phyloP scores from a whole-genome alignment of 371 early-diverging fungal genomes.

The Mortierella sp. region DNA sequence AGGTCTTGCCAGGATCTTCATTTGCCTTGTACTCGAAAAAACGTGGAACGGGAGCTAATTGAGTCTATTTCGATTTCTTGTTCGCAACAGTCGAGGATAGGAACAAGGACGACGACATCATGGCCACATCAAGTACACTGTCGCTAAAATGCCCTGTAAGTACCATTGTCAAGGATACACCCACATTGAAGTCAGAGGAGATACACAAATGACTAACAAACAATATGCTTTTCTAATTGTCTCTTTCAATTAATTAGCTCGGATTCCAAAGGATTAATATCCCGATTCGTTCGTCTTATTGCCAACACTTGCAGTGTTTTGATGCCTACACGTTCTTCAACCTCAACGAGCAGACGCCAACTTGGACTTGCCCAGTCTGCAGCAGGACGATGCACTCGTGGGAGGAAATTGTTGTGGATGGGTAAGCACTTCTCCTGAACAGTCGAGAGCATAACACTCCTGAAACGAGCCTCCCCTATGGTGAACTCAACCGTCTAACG shows the following conservation, averaged over 20 bases:
- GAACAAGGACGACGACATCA: conserved; percentile 67
- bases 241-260: conserved; percentile 57
- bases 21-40: neutral
- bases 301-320: conserved; percentile 85
- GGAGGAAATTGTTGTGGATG: conserved; percentile 76
- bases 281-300: conserved; percentile 73
- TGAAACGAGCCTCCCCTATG: neutral
- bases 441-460: too few relatives aligned
- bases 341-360: conserved; percentile 79
- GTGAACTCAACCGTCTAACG: neutral
- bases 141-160: conserved; percentile 73
- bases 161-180: neutral
- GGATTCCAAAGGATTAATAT: conserved; percentile 72
- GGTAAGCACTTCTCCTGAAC: conserved; percentile 27
- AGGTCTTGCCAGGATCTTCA: neutral
- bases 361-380: conserved; percentile 86
- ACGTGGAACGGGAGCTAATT: neutral
- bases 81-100: conserved; percentile 42
- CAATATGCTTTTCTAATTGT: conserved; percentile 13
- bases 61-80: neutral
- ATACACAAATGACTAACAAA: neutral
- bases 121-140: conserved; percentile 67
- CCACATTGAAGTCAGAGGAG: neutral
- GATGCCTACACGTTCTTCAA: conserved; percentile 76
- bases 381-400: conserved; percentile 66